A percentile compares a stretch with the other conserved stretches of the same genome.
Evolutionary conservation across 345 rosid genomes (phyloP).

Genomic region (Durio zibethinus): DNA sequence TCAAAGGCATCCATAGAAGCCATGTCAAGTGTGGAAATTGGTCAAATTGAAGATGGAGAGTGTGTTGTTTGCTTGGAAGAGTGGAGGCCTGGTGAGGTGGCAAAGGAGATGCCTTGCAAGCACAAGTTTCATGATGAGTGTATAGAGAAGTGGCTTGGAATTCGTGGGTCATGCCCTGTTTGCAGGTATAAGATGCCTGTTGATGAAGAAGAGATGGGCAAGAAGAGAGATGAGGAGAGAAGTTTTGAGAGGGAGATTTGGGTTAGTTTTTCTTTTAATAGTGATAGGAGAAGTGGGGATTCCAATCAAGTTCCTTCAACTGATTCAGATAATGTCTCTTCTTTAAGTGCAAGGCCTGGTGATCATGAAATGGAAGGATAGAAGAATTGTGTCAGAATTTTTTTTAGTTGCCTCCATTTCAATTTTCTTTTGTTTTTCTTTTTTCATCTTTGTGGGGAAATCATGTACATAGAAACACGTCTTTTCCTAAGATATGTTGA

Average conservation of each 20-base stretch:
- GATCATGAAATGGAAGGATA: slow-evolving; percentile 21
- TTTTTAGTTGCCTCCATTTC: not conserved
- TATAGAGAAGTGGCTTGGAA: slow-evolving; percentile 68
- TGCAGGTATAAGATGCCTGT: slow-evolving; percentile 76
- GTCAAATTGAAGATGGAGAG: slow-evolving; percentile 32
- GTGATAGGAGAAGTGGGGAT: slow-evolving; percentile 26
- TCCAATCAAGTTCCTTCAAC: slow-evolving; percentile 23
- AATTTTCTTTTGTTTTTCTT: not conserved
- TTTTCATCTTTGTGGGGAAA: not conserved
- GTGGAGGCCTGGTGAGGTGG: slow-evolving; percentile 38
- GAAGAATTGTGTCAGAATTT: not conserved
- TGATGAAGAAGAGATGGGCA: slow-evolving; percentile 36
- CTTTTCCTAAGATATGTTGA: not conserved
- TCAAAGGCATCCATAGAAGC: slow-evolving; percentile 67
- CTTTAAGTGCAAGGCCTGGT: slow-evolving; percentile 15
- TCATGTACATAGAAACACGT: slow-evolving; percentile 1
- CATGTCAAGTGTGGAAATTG: slow-evolving; percentile 42
- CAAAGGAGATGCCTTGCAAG: slow-evolving; percentile 74
- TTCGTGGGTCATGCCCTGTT: slow-evolving; percentile 84
- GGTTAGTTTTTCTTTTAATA: slow-evolving; percentile 48
- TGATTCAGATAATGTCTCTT: slow-evolving; percentile 19
- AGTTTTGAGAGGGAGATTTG: slow-evolving; percentile 45
- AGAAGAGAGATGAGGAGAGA: slow-evolving; percentile 35
- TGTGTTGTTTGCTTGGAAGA: slow-evolving; percentile 73
- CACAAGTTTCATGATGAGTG: slow-evolving; percentile 73